Percentiles rank a stretch among this genome's conserved stretches.
phyloP scores from a whole-genome alignment of 108 stramenopile genomes.

The Aurantiochytrium sp. region DNA sequence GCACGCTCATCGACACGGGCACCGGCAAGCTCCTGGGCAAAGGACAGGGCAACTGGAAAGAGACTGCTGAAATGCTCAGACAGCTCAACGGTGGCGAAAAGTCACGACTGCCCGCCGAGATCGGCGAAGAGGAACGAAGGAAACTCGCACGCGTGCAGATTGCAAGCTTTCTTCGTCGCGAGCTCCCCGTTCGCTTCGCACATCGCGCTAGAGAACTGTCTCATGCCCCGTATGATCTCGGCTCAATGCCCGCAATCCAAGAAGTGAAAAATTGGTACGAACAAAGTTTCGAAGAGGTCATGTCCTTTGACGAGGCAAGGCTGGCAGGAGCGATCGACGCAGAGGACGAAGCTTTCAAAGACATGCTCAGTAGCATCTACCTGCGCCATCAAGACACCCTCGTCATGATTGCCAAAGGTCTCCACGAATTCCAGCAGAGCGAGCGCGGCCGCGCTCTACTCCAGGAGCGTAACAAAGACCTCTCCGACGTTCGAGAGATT shows the following conservation, averaged over 20 bases:
- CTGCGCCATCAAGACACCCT: constrained; percentile 19
- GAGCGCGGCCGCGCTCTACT: neutral
- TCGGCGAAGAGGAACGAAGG: neutral
- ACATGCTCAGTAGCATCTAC: neutral
- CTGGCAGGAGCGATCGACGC: constrained; percentile 48
- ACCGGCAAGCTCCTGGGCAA: constrained; percentile 11
- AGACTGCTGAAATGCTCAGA: neutral
- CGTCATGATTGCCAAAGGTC: constrained; percentile 19
- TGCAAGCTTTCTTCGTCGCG: constrained; percentile 73
- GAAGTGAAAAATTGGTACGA: constrained; percentile 65
- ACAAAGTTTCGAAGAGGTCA: constrained; percentile 57
- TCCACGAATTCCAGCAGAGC: neutral
- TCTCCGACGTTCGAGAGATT: constrained; percentile 27
- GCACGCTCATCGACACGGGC: neutral
- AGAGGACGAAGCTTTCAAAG: constrained; percentile 48
- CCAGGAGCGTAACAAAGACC: neutral
- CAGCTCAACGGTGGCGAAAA: neutral
- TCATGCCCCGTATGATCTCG: constrained; percentile 45
- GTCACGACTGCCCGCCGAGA: neutral
- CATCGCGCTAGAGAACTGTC: neutral
- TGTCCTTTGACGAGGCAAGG: constrained; percentile 36
- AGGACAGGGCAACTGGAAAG: neutral
- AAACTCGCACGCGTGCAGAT: constrained; percentile 61
- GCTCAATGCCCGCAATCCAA: constrained; percentile 53
- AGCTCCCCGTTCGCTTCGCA: constrained; percentile 67